phyloP scores from a whole-genome alignment of 2,329 filamentous ascomycete genomes.

The Phaeosphaeria sp. region DNA sequence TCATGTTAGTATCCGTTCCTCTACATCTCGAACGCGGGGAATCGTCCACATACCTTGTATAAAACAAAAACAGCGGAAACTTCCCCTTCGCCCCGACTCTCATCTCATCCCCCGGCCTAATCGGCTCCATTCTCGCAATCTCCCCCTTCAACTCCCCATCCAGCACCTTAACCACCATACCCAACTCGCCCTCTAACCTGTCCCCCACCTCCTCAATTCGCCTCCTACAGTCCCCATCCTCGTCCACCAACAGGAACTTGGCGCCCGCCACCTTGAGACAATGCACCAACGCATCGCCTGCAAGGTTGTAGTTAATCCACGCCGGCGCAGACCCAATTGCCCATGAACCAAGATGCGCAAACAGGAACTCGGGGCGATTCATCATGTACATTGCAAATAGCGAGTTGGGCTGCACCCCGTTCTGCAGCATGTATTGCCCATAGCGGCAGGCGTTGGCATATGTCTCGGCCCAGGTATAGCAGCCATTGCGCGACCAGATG shows the following conservation, averaged over 20 bases:
- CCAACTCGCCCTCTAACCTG: constrained; percentile 61
- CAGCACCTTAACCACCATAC: constrained; percentile 64
- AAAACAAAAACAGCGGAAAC: constrained; percentile 70
- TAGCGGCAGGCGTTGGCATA: constrained; percentile 51
- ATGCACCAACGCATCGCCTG: constrained; percentile 68
- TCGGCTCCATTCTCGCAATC: constrained; percentile 56
- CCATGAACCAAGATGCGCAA: constrained; percentile 69
- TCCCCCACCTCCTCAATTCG: constrained; percentile 62
- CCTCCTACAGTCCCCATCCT: constrained; percentile 57
- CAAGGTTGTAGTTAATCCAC: constrained; percentile 74
- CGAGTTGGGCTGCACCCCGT: constrained; percentile 65
- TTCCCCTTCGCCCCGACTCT: constrained; percentile 58
- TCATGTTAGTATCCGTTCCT: constrained; percentile 12
- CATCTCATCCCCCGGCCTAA: constrained; percentile 62
- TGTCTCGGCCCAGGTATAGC: constrained; percentile 48
- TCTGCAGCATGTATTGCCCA: constrained; percentile 42
- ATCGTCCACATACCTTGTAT: constrained; percentile 66
- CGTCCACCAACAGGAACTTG: constrained; percentile 55
- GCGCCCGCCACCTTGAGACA: constrained; percentile 66
- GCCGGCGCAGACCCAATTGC: constrained; percentile 72
- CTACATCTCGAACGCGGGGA: too few species aligned
- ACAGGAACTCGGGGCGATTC: constrained; percentile 72
- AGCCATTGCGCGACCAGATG: constrained; percentile 70
- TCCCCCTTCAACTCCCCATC: constrained; percentile 56
- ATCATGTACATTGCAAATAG: constrained; percentile 71